phyloP scores from a whole-genome alignment of 495 filamentous ascomycete genomes.

The Podospora didyma region DNA sequence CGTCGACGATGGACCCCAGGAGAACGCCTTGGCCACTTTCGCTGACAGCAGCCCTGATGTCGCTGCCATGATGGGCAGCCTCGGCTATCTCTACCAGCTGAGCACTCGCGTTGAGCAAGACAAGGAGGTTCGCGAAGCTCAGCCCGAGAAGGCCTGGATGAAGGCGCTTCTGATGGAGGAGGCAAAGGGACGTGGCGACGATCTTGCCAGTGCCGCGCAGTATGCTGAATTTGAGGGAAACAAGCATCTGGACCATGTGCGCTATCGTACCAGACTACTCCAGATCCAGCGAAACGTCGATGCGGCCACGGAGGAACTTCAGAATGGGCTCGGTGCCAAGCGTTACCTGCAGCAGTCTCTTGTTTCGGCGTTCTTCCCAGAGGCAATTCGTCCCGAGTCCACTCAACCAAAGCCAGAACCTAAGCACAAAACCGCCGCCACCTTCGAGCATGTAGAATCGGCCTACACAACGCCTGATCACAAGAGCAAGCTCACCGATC shows the following conservation, averaged over 20 bases:
- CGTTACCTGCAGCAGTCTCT: too few relatives aligned
- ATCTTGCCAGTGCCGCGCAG: background rate
- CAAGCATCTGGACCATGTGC: background rate
- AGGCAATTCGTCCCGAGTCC: too few relatives aligned
- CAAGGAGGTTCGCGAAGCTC: background rate
- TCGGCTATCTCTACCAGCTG: conserved; percentile 9
- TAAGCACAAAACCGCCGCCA: too few relatives aligned
- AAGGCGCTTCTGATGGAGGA: too few relatives aligned
- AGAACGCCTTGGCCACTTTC: background rate
- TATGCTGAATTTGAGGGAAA: background rate
- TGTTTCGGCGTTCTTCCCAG: too few relatives aligned
- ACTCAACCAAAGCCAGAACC: too few relatives aligned
- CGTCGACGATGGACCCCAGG: conserved; percentile 2
- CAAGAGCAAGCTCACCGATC: too few relatives aligned
- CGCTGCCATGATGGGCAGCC: conserved; percentile 8
- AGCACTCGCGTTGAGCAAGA: background rate
- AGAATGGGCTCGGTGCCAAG: too few relatives aligned
- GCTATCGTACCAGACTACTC: background rate
- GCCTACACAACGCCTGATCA: too few relatives aligned
- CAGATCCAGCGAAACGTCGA: background rate
- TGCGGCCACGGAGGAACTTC: too few relatives aligned
- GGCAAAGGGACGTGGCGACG: background rate
- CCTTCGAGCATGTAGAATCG: too few relatives aligned
- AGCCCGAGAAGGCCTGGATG: too few relatives aligned
- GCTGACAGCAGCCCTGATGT: conserved; percentile 15